These are phyloP conservation scores for Castanopsis chinensis DNA, from an alignment of 306 rosid species.

Conservation along the genomic window DNA sequence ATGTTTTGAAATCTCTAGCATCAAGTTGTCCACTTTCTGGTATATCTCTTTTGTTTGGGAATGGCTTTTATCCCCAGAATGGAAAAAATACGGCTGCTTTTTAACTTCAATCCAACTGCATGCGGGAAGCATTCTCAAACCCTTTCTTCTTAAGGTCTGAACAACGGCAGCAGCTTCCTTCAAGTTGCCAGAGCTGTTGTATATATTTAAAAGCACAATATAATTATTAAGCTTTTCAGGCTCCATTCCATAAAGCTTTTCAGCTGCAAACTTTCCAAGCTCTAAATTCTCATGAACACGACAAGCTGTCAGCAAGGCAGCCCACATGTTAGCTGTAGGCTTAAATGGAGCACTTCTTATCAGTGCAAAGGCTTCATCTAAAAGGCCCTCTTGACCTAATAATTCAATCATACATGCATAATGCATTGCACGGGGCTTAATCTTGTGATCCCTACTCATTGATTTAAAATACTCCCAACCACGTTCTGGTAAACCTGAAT, in stretches of 20 bases:
- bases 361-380: constrained; percentile 71
- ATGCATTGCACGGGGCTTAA: constrained; percentile 96
- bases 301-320: constrained; percentile 85
- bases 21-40: constrained; percentile 55
- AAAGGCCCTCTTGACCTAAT: constrained; percentile 73
- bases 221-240: constrained; percentile 75
- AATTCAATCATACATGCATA: constrained; percentile 84
- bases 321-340: constrained; percentile 90
- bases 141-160: constrained; percentile 66
- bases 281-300: constrained; percentile 64
- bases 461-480: constrained; percentile 80
- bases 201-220: constrained; percentile 69
- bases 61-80: constrained; percentile 61
- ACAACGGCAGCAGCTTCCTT: constrained; percentile 84
- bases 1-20: constrained; percentile 54
- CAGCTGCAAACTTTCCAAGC: constrained; percentile 78
- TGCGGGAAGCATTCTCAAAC: constrained; percentile 72
- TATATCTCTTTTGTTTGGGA: constrained; percentile 45
- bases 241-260: constrained; percentile 74
- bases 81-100: constrained; percentile 47
- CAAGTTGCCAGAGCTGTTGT: constrained; percentile 56
- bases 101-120: constrained; percentile 78
- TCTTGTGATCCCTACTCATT: constrained; percentile 65
- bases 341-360: constrained; percentile 58
- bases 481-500: constrained; percentile 66